phyloP scores from a whole-genome alignment of 352 stramenopile species.

The Globisporangium barbulae region DNA sequence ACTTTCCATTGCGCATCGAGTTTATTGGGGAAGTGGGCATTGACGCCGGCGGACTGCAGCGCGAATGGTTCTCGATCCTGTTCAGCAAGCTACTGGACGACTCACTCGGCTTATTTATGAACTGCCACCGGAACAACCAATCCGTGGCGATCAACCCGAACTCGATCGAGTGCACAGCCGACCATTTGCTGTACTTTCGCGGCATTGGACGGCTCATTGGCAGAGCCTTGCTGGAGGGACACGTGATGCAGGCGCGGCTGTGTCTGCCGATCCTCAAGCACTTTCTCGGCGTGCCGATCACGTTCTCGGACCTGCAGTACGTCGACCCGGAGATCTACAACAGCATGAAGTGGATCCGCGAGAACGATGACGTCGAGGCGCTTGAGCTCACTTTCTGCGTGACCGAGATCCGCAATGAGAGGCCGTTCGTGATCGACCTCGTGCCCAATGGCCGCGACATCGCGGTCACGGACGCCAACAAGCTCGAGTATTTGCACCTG shows the following conservation, averaged over 20 bases:
- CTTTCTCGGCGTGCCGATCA: conserved; percentile 80
- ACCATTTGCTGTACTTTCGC: conserved; percentile 98
- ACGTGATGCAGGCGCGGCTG: conserved; percentile 85
- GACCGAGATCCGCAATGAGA: conserved; percentile 81
- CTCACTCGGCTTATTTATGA: conserved; percentile 85
- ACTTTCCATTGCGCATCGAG: conserved; percentile 85
- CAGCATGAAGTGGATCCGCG: conserved; percentile 83
- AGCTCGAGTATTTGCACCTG: conserved; percentile 95
- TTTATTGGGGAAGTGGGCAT: conserved; percentile 89
- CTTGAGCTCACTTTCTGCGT: conserved; percentile 80
- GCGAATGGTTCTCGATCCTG: conserved; percentile 88
- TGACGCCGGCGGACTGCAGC: conserved; percentile 86
- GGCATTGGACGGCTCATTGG: conserved; percentile 93
- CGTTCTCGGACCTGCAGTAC: conserved; percentile 88
- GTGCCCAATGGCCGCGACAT: conserved; percentile 81
- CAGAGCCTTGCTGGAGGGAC: conserved; percentile 95
- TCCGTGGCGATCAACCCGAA: conserved; percentile 83
- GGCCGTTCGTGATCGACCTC: too few relatives aligned
- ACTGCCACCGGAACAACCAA: conserved; percentile 78
- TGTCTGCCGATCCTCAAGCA: conserved; percentile 85
- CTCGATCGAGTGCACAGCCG: conserved; percentile 77
- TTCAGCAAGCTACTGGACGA: conserved; percentile 85
- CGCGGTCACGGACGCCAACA: conserved; percentile 94
- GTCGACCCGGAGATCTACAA: conserved; percentile 86
- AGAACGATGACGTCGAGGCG: conserved; percentile 73